A percentile compares a stretch with the other conserved stretches of the same genome.
These are phyloP conservation scores for Diutina rugosa DNA, from an alignment of 1,139 yeast genomes.

Conservation along the genomic window DNA sequence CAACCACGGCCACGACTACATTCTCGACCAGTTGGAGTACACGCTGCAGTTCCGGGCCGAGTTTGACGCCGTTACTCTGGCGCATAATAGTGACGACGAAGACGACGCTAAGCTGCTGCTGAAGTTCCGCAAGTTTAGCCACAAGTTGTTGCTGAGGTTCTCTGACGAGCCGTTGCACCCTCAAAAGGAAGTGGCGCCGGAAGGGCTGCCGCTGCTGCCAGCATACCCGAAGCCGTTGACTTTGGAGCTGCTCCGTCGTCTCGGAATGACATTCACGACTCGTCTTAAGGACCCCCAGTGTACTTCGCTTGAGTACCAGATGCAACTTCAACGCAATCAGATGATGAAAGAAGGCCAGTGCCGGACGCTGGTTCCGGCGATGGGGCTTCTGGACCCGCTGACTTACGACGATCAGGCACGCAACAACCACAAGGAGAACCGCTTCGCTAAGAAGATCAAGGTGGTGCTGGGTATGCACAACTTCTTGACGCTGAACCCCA, in stretches of 20 bases:
- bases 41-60: not conserved
- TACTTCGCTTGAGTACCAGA: not conserved
- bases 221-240: not conserved
- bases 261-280: not conserved
- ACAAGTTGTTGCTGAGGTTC: not conserved
- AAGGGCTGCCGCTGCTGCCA: not conserved
- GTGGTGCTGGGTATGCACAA: not conserved
- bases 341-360: not conserved
- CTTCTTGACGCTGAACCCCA: constrained; percentile 20
- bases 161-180: not conserved
- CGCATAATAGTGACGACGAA: not conserved
- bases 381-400: not conserved
- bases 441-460: not conserved
- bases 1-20: not conserved
- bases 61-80: not conserved
- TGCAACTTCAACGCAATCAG: not conserved
- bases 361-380: not conserved
- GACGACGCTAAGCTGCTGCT: not conserved
- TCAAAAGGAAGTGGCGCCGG: not conserved
- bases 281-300: not conserved
- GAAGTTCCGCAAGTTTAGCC: not conserved
- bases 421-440: not conserved
- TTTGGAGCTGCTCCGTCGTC: not conserved
- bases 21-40: not conserved
- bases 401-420: not conserved